phyloP scores from a whole-genome alignment of 331 rosid species.

The Malus hybrid region DNA sequence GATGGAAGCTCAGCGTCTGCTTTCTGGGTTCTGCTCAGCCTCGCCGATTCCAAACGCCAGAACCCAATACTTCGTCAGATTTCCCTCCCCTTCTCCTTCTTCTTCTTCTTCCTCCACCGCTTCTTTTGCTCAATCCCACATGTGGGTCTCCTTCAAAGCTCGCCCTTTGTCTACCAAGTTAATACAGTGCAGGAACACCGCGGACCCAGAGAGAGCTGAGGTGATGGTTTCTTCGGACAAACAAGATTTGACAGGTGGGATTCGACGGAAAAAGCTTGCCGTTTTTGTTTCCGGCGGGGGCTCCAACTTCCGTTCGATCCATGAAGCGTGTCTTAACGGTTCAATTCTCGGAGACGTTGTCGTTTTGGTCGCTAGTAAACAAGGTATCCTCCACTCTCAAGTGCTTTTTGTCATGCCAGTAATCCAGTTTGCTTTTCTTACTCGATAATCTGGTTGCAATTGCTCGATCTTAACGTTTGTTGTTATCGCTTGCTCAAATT shows the following conservation, averaged over 20 bases:
- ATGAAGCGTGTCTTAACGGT: slow-evolving; percentile 53
- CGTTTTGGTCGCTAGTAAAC: slow-evolving; percentile 68
- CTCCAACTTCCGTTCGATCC: slow-evolving; percentile 75
- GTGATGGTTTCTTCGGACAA: neutral
- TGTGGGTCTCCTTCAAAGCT: slow-evolving; percentile 15
- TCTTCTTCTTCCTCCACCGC: slow-evolving; percentile 16
- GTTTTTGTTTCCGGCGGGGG: slow-evolving; percentile 94
- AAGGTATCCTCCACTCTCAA: slow-evolving; percentile 18
- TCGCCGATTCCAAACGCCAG: slow-evolving; percentile 26
- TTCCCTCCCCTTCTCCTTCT: slow-evolving; percentile 15
- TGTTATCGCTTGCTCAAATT: neutral
- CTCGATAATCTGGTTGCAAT: no score
- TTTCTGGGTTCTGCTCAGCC: slow-evolving; percentile 27
- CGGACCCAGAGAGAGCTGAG: slow-evolving; percentile 14
- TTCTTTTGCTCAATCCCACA: slow-evolving; percentile 25
- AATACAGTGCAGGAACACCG: slow-evolving; percentile 19
- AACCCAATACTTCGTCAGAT: slow-evolving; percentile 6
- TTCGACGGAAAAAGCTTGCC: slow-evolving; percentile 58
- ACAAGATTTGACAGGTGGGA: slow-evolving; percentile 15
- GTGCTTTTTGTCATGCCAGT: no score
- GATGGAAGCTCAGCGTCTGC: slow-evolving; percentile 49
- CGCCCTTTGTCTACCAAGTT: slow-evolving; percentile 9
- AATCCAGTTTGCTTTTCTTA: no score
- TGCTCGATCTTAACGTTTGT: neutral
- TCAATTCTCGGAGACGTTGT: slow-evolving; percentile 58